Conservation (phyloP, 257 asterid genomes). For the Ligustrum vulgare region DNA sequence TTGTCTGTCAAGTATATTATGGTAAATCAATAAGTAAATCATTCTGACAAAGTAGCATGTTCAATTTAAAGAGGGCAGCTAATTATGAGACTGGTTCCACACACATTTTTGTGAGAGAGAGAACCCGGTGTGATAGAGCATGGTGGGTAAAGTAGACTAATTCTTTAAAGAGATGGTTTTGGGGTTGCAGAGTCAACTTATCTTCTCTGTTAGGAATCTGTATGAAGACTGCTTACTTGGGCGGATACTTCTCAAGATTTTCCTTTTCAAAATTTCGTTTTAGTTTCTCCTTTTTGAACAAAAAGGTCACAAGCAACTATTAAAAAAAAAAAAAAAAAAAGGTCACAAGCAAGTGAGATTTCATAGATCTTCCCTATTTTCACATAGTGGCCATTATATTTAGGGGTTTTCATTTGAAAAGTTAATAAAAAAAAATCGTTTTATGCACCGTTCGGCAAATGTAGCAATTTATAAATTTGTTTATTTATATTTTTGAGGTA, state of each 20-base stretch:
- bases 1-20: too few species aligned
- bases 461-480: too few species aligned
- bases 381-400: constrained; percentile 47
- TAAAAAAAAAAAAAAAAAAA: too few species aligned
- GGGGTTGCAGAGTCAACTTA: constrained; percentile 60
- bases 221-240: constrained; percentile 61
- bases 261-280: constrained; percentile 30
- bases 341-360: constrained; percentile 36
- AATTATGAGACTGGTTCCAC: too few species aligned
- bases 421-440: background rate
- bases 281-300: constrained; percentile 16
- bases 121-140: too few species aligned
- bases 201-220: constrained; percentile 35
- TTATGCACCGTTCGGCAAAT: background rate
- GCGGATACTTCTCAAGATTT: constrained; percentile 30
- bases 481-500: too few species aligned
- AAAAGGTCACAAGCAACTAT: too few species aligned
- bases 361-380: constrained; percentile 57
- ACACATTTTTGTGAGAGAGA: too few species aligned
- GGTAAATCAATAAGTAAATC: too few species aligned
- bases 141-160: too few species aligned
- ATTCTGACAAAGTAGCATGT: too few species aligned
- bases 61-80: too few species aligned
- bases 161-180: constrained; percentile 47
- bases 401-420: background rate